Evolutionary conservation across 495 filamentous ascomycete species (phyloP).

Genomic region (Hypomontagnella monticulosa): DNA sequence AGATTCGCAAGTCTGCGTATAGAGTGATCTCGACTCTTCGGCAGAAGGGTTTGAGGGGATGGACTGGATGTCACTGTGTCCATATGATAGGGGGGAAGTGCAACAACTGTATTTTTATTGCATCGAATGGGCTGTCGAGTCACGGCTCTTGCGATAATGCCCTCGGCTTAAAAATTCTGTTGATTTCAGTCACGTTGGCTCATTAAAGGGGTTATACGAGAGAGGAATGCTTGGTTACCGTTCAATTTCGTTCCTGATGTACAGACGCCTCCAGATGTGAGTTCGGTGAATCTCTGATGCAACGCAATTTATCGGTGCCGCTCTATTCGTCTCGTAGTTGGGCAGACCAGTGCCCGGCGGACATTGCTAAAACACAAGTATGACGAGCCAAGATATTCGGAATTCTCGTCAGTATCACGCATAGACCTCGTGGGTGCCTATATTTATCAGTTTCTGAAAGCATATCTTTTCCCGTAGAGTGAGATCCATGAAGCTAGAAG

Average conservation of each 20-base stretch:
- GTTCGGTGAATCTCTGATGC: not conserved
- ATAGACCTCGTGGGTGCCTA: conserved; percentile 1
- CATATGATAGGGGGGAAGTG: conserved; percentile 19
- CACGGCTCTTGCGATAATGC: conserved; percentile 12
- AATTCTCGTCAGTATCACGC: conserved; percentile 2
- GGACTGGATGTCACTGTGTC: conserved; percentile 8
- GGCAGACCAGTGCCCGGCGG: not conserved
- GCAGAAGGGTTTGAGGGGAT: conserved; percentile 11
- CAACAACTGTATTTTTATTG: conserved; percentile 44
- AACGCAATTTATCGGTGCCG: not conserved
- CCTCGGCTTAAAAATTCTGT: conserved; percentile 7
- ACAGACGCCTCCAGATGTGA: not conserved
- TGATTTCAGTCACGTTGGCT: conserved; percentile 11
- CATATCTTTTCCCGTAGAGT: not conserved
- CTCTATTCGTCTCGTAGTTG: conserved; percentile 6
- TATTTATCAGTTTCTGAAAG: conserved; percentile 24
- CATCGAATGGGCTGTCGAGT: conserved; percentile 19
- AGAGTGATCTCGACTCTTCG: conserved; percentile 31
- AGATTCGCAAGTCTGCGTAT: conserved; percentile 25
- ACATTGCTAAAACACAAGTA: conserved; percentile 22
- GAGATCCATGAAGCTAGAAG: conserved; percentile 24
- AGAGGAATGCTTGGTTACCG: not conserved
- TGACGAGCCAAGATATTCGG: conserved; percentile 28
- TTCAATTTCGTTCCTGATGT: not conserved
- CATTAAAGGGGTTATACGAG: not conserved